These are phyloP conservation scores for Berkeleyomyces basicola DNA, from an alignment of 2,329 filamentous ascomycete species.

Conservation along the genomic window DNA sequence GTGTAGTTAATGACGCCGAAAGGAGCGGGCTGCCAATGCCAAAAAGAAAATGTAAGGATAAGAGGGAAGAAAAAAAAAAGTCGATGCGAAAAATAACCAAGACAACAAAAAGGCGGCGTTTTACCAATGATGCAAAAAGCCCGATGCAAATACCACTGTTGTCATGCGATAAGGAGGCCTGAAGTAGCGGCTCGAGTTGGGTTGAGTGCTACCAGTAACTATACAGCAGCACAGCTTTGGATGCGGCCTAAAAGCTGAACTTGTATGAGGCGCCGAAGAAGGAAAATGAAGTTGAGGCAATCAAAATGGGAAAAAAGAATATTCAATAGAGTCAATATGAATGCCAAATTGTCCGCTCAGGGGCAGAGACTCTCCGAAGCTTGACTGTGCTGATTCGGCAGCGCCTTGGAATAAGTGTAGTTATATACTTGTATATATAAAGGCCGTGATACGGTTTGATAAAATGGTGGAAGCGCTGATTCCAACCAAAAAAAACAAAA, in stretches of 20 bases:
- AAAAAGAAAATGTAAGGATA: neutral
- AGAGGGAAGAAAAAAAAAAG: neutral
- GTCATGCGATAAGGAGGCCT: constrained; percentile 3
- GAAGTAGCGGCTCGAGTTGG: neutral
- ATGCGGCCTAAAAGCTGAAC: neutral
- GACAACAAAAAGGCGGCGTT: neutral
- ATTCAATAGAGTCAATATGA: neutral
- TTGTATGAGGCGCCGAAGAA: neutral
- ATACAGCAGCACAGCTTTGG: neutral
- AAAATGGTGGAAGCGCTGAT: neutral
- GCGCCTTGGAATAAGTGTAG: neutral
- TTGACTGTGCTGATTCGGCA: neutral
- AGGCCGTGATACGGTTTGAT: neutral
- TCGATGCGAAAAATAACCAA: neutral
- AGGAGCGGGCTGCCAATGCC: neutral
- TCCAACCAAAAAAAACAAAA: neutral
- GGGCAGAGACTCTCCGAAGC: neutral
- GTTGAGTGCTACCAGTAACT: neutral
- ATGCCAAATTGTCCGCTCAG: neutral
- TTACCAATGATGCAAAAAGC: neutral
- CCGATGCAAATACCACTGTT: neutral
- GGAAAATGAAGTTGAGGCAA: neutral
- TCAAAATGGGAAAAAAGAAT: neutral
- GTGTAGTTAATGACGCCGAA: neutral
- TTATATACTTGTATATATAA: neutral